Conservation (phyloP, 1,139 yeast species). For the Debaryomyces coudertii region DNA sequence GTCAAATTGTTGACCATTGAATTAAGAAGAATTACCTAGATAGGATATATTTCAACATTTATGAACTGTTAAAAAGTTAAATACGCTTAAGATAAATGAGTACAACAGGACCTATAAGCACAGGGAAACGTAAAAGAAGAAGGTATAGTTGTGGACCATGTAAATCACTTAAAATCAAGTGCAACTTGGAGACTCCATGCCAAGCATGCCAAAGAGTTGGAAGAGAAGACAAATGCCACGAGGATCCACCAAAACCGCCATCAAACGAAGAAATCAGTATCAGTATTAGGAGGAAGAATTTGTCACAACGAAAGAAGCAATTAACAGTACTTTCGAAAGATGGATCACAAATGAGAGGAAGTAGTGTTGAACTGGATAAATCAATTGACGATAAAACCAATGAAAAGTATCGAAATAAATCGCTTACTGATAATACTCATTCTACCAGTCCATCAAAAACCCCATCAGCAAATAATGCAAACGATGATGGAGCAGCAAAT, state of each 20-base stretch:
- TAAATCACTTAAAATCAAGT: constrained; percentile 53
- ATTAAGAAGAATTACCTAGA: not conserved
- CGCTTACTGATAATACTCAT: not conserved
- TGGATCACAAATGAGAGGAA: not conserved
- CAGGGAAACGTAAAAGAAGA: constrained; percentile 41
- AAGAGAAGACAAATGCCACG: constrained; percentile 40
- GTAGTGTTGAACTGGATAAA: not conserved
- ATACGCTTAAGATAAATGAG: not conserved
- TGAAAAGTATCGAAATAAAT: not conserved
- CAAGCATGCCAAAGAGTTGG: constrained; percentile 49
- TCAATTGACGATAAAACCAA: not conserved
- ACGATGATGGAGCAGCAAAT: not conserved
- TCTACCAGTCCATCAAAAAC: not conserved
- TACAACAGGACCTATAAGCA: not conserved
- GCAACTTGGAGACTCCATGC: constrained; percentile 55
- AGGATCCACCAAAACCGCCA: constrained; percentile 53
- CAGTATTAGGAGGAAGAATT: constrained; percentile 8
- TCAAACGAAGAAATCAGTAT: constrained; percentile 29
- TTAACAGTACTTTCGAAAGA: not conserved
- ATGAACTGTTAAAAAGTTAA: not conserved
- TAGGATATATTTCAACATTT: not conserved
- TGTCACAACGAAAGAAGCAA: constrained; percentile 22
- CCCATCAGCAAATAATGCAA: not conserved
- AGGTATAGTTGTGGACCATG: constrained; percentile 64
- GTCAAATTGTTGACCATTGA: not conserved